Evolutionary conservation across 225 moss, liverwort and hornwort species (phyloP).

Genomic region (Takakia lepidozioides): DNA sequence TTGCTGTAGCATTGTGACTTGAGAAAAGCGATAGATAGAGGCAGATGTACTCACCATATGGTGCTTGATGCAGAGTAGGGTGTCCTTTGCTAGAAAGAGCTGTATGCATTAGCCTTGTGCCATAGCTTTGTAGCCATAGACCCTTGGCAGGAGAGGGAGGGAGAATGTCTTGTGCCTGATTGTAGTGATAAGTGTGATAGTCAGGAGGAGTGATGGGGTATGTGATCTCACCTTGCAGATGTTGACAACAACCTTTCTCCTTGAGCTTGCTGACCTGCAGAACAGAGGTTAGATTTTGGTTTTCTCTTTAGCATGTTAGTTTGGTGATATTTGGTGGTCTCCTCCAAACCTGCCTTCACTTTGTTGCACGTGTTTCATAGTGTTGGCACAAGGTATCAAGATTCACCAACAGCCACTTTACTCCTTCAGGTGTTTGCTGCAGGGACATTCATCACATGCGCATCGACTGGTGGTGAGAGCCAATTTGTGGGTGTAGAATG

Average conservation of each 20-base stretch:
- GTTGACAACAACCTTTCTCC: conserved; percentile 26
- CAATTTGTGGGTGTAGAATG: conserved; percentile 1
- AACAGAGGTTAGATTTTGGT: conserved; percentile 13
- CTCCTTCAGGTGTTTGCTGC: not conserved
- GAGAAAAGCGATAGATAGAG: not conserved
- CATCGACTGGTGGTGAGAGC: conserved; percentile 1
- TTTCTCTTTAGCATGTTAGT: not conserved
- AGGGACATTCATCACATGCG: conserved; percentile 7
- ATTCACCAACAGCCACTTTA: not conserved
- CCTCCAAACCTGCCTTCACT: too few species aligned
- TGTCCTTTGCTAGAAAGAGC: not conserved
- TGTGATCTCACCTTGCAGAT: conserved; percentile 22
- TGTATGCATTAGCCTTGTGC: too few species aligned
- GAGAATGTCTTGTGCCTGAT: too few species aligned
- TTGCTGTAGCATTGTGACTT: not conserved
- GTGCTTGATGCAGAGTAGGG: not conserved
- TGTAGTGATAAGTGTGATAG: too few species aligned
- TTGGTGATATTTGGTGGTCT: not conserved
- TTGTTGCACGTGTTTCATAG: not conserved
- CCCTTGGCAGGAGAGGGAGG: too few species aligned
- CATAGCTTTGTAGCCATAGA: too few species aligned
- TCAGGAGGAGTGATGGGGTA: too few species aligned
- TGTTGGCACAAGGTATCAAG: not conserved
- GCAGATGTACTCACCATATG: not conserved
- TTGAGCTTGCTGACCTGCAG: conserved; percentile 15